phyloP scores from a whole-genome alignment of 2,329 filamentous ascomycete species.

The Penicillium psychrosexuale region DNA sequence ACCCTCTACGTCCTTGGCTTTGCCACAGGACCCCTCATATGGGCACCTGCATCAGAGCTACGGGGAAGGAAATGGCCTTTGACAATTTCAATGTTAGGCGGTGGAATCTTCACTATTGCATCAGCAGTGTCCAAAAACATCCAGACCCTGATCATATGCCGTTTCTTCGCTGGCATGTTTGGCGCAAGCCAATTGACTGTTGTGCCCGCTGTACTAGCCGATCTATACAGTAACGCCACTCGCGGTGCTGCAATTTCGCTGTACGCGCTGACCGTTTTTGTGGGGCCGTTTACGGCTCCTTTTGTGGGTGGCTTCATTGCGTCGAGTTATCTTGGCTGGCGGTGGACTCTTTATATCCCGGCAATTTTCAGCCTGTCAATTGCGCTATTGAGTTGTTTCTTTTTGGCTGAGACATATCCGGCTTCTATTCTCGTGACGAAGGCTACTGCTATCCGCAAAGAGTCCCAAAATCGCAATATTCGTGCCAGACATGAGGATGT shows the following conservation, averaged over 20 bases:
- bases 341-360: constrained; percentile 51
- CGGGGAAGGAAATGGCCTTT: constrained; percentile 55
- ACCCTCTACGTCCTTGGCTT: constrained; percentile 52
- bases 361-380: constrained; percentile 50
- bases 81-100: constrained; percentile 40
- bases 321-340: constrained; percentile 47
- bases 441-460: constrained; percentile 48
- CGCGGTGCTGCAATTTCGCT: constrained; percentile 44
- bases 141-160: constrained; percentile 40
- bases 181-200: constrained; percentile 45
- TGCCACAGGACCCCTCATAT: constrained; percentile 58
- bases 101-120: constrained; percentile 46
- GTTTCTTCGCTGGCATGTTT: constrained; percentile 48
- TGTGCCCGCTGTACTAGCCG: constrained; percentile 43
- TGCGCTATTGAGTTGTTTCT: constrained; percentile 35
- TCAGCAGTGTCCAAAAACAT: constrained; percentile 42
- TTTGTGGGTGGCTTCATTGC: constrained; percentile 52
- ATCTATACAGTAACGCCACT: constrained; percentile 48
- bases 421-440: constrained; percentile 53
- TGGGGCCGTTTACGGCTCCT: constrained; percentile 47
- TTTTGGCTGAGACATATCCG: constrained; percentile 54
- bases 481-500: constrained; percentile 53
- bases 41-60: constrained; percentile 60
- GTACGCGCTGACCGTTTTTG: constrained; percentile 48
- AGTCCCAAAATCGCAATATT: constrained; percentile 56